Percentiles rank a stretch among this genome's conserved stretches.
Conservation (phyloP, 306 rosid species). For the Pueraria montana region DNA sequence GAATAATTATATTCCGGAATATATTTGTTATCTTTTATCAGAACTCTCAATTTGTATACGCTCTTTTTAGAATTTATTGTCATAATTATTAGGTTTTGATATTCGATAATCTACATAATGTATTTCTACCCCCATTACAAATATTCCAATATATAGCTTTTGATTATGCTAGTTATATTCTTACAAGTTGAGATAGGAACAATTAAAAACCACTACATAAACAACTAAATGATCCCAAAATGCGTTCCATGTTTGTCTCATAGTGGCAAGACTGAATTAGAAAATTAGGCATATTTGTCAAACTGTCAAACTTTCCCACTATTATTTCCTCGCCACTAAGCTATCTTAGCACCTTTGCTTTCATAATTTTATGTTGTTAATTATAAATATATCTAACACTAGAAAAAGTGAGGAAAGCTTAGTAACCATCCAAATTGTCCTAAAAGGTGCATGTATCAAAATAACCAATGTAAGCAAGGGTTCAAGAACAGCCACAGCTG, state of each 20-base stretch:
- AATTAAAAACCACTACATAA: conserved; percentile 21
- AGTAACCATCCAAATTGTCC: conserved; percentile 53
- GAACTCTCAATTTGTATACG: not conserved
- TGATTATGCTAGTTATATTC: conserved; percentile 31
- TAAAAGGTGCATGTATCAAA: conserved; percentile 53
- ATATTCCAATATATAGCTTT: conserved; percentile 22
- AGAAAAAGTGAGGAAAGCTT: conserved; percentile 31
- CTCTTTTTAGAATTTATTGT: not conserved
- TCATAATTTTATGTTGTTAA: conserved; percentile 35
- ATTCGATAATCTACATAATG: not conserved
- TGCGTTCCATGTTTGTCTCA: conserved; percentile 56
- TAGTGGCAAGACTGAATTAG: conserved; percentile 42
- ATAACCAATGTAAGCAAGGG: conserved; percentile 43
- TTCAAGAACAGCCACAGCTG: conserved; percentile 56
- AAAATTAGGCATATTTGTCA: conserved; percentile 43
- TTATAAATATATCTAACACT: not conserved
- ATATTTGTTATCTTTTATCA: not conserved
- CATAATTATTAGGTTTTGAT: not conserved
- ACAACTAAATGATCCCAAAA: conserved; percentile 36
- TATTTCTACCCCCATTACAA: not conserved
- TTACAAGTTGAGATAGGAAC: conserved; percentile 29
- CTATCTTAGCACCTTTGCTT: conserved; percentile 22
- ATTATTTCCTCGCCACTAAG: conserved; percentile 26
- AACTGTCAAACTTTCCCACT: not conserved
- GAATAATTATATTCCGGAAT: not conserved